Percentiles rank a stretch among this genome's conserved stretches.
These are phyloP conservation scores for Phytophthora tubulina DNA, from an alignment of 352 stramenopile genomes.

Conservation along the genomic window DNA sequence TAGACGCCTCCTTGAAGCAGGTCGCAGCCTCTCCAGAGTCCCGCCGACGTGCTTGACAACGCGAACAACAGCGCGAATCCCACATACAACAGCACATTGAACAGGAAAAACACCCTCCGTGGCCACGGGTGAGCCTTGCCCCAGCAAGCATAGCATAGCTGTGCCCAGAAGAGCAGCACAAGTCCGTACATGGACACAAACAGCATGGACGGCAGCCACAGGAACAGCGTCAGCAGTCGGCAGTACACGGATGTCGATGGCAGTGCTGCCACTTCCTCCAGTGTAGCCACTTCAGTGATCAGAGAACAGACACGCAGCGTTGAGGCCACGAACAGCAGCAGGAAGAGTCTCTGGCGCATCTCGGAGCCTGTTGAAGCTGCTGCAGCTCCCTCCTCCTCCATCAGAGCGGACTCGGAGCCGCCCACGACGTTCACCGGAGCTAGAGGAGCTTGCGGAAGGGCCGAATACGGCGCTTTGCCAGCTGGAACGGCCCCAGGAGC, in stretches of 20 bases:
- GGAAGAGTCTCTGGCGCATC: conserved; percentile 80
- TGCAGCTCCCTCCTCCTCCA: conserved; percentile 63
- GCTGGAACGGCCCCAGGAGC: conserved; percentile 20
- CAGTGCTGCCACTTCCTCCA: conserved; percentile 51
- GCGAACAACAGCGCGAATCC: conserved; percentile 62
- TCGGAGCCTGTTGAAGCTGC: conserved; percentile 75
- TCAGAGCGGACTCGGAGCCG: conserved; percentile 48
- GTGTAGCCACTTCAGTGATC: conserved; percentile 65
- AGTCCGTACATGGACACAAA: conserved; percentile 89
- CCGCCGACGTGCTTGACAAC: conserved; percentile 52
- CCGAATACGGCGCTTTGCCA: conserved; percentile 33
- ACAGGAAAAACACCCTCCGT: conserved; percentile 76
- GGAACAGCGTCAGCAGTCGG: conserved; percentile 66
- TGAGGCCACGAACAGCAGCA: conserved; percentile 77
- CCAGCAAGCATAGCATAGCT: conserved; percentile 88
- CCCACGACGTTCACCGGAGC: conserved; percentile 44
- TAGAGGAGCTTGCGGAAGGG: conserved; percentile 23
- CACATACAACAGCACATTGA: conserved; percentile 81
- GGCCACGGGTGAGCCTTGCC: conserved; percentile 80
- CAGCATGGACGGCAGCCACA: conserved; percentile 84
- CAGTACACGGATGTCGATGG: conserved; percentile 57
- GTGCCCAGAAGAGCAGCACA: conserved; percentile 86
- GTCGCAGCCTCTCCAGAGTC: conserved; percentile 77
- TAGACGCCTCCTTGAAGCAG: conserved; percentile 73
- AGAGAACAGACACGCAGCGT: conserved; percentile 70